These are phyloP conservation scores for Oryza meyeriana DNA, from an alignment of 176 grass and related monocot genomes.

Conservation along the genomic window DNA sequence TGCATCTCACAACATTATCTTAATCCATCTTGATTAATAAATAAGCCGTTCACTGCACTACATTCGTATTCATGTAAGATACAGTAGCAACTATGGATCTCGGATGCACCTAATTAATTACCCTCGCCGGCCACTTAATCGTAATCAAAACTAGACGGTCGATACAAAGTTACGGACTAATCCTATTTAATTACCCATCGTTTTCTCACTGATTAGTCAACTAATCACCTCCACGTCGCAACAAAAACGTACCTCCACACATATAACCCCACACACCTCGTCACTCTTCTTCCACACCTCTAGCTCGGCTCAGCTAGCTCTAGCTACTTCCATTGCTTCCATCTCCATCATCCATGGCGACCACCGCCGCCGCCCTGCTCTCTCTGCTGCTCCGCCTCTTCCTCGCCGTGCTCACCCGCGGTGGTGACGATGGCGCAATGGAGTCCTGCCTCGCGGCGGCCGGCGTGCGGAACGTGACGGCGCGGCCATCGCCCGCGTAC, in stretches of 20 bases:
- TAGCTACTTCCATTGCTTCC: no score
- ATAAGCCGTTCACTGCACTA: no score
- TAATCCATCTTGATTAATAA: no score
- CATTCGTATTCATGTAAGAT: no score
- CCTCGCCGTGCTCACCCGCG: neutral
- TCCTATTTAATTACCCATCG: neutral
- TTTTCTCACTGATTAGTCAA: neutral
- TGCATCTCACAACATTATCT: no score
- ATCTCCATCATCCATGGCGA: slow-evolving; percentile 10
- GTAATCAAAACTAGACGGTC: neutral
- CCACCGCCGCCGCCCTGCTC: neutral
- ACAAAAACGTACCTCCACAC: neutral
- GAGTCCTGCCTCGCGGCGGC: slow-evolving; percentile 46
- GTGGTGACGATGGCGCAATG: neutral
- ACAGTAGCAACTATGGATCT: no score
- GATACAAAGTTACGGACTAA: neutral
- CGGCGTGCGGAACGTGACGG: slow-evolving; percentile 63
- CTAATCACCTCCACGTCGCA: neutral
- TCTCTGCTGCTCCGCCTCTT: slow-evolving; percentile 14
- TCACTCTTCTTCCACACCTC: no score
- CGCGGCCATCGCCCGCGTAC: slow-evolving; percentile 13
- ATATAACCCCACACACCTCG: slow-evolving; percentile 18
- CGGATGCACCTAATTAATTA: neutral
- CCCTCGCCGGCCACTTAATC: slow-evolving; percentile 19
- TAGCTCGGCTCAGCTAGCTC: neutral